These are phyloP conservation scores for Ophiostoma fasciatum DNA, from an alignment of 2,329 filamentous ascomycete genomes.

Conservation along the genomic window DNA sequence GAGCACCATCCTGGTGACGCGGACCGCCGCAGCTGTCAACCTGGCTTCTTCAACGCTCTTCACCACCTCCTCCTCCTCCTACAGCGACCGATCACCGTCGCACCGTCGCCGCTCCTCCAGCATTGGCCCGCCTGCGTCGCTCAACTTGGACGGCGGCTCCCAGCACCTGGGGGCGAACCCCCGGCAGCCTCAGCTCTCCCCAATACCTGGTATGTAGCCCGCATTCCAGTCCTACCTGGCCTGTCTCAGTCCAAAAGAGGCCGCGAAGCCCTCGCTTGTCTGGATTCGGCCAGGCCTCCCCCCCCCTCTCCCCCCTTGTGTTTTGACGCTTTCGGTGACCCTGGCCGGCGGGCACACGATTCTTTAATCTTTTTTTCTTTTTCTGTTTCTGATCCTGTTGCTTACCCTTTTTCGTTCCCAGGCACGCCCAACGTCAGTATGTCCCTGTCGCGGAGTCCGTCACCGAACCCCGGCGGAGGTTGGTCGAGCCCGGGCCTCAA, in stretches of 20 bases:
- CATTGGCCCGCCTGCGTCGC: slow-evolving; percentile 13
- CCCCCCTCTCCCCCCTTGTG: too few relatives aligned
- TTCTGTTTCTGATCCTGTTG: too few relatives aligned
- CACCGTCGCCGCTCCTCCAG: slow-evolving; percentile 26
- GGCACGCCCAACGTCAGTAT: slow-evolving; percentile 48
- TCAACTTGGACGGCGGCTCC: slow-evolving; percentile 19
- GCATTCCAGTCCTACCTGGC: too few relatives aligned
- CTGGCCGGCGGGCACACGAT: too few relatives aligned
- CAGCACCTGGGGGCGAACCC: slow-evolving; percentile 25
- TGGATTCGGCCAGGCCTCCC: too few relatives aligned
- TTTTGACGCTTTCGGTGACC: slow-evolving; percentile 2
- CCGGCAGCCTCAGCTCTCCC: slow-evolving; percentile 29
- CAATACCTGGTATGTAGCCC: slow-evolving; percentile 43
- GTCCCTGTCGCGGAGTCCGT: slow-evolving; percentile 79
- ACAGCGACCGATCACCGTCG: slow-evolving; percentile 32
- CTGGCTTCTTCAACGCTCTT: slow-evolving; percentile 35
- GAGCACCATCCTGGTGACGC: slow-evolving; percentile 15
- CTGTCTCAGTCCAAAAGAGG: too few relatives aligned
- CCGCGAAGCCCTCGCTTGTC: too few relatives aligned
- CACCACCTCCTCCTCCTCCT: slow-evolving; percentile 38
- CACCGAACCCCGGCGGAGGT: slow-evolving; percentile 67
- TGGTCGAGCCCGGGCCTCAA: slow-evolving; percentile 76
- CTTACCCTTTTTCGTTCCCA: slow-evolving; percentile 14
- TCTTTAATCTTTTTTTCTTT: too few relatives aligned
- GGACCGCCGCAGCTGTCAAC: slow-evolving; percentile 19